phyloP scores from a whole-genome alignment of 2,329 filamentous ascomycete genomes.

The Zymoseptoria passerinii region DNA sequence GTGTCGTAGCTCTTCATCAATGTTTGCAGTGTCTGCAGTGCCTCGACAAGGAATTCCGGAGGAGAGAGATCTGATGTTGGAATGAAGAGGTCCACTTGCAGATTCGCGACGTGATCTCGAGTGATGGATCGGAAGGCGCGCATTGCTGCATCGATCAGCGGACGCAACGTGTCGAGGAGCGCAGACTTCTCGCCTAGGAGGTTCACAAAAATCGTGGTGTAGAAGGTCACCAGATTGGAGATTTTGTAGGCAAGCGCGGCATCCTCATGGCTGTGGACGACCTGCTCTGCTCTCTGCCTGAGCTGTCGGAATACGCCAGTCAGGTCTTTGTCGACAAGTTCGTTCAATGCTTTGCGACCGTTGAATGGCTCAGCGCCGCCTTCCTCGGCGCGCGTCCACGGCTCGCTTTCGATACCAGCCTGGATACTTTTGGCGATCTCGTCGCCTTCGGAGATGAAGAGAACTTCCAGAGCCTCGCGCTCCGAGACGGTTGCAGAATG shows the following conservation, averaged over 20 bases:
- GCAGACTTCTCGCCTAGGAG: conserved; percentile 62
- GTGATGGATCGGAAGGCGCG: conserved; percentile 75
- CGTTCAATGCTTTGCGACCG: conserved; percentile 69
- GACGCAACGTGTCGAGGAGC: conserved; percentile 59
- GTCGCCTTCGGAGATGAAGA: conserved; percentile 85
- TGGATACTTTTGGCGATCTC: conserved; percentile 78
- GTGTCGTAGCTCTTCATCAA: conserved; percentile 84
- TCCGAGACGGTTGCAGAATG: conserved; percentile 93
- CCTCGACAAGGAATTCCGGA: conserved; percentile 72
- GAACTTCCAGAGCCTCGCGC: conserved; percentile 77
- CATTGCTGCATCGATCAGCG: conserved; percentile 67
- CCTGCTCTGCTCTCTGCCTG: conserved; percentile 82
- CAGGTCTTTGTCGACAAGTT: conserved; percentile 79
- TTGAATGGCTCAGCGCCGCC: conserved; percentile 58
- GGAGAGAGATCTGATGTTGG: conserved; percentile 64
- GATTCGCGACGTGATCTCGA: conserved; percentile 66
- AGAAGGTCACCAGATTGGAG: conserved; percentile 82
- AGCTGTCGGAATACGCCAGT: conserved; percentile 73
- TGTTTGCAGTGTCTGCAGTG: conserved; percentile 65
- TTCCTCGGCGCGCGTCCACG: conserved; percentile 57
- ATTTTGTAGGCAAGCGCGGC: conserved; percentile 82
- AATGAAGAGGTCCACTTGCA: conserved; percentile 64
- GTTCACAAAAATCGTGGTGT: conserved; percentile 74
- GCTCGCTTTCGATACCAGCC: conserved; percentile 70
- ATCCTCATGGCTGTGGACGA: conserved; percentile 87